Conservation (phyloP, 306 rosid genomes). For the Begonia peltatifolia region DNA sequence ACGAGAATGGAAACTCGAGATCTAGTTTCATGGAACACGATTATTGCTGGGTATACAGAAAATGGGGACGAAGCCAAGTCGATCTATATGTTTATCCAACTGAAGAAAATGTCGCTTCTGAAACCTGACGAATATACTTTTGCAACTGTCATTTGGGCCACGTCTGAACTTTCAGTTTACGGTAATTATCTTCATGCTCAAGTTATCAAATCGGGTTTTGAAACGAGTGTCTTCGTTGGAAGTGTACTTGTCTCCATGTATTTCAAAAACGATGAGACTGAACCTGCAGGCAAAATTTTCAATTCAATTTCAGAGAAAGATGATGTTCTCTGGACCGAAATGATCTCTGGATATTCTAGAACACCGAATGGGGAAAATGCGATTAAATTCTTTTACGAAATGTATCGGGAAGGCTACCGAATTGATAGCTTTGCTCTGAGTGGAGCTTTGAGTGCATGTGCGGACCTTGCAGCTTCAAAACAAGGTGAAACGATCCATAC, state of each 20-base stretch:
- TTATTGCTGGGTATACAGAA: conserved; percentile 60
- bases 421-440: conserved; percentile 56
- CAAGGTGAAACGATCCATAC: conserved; percentile 80
- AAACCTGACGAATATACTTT: conserved; percentile 65
- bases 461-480: conserved; percentile 53
- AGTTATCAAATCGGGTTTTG: conserved; percentile 48
- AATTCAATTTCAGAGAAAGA: conserved; percentile 41
- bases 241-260: conserved; percentile 66
- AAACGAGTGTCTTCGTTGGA: conserved; percentile 42
- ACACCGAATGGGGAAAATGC: conserved; percentile 34
- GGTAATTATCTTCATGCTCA: conserved; percentile 67
- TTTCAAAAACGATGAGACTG: conserved; percentile 42
- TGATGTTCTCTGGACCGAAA: conserved; percentile 74
- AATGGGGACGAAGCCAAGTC: conserved; percentile 50
- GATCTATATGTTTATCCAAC: conserved; percentile 34
- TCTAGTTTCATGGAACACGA: conserved; percentile 79
- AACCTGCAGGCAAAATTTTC: conserved; percentile 43
- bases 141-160: conserved; percentile 45
- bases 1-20: conserved; percentile 30
- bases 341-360: conserved; percentile 56
- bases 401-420: conserved; percentile 36
- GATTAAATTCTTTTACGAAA: conserved; percentile 34
- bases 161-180: conserved; percentile 18
- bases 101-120: conserved; percentile 20
- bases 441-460: conserved; percentile 59